Percentiles rank a stretch among this genome's conserved stretches.
These are phyloP conservation scores for Gremmenia infestans DNA, from an alignment of 2,329 filamentous ascomycete genomes.

Conservation along the genomic window DNA sequence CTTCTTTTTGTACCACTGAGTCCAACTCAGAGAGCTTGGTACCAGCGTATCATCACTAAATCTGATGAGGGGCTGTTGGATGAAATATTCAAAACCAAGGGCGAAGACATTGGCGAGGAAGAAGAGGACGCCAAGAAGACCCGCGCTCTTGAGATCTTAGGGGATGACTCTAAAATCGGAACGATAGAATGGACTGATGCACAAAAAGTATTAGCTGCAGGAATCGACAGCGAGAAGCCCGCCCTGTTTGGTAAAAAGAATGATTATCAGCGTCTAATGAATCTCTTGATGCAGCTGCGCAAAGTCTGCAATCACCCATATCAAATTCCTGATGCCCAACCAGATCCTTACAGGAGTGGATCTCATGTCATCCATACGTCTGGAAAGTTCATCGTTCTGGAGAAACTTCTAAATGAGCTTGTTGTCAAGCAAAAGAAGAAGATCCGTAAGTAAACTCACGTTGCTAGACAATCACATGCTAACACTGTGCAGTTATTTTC, in stretches of 20 bases:
- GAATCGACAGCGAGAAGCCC: constrained; percentile 31
- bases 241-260: constrained; percentile 27
- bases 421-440: constrained; percentile 57
- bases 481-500: constrained; percentile 61
- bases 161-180: constrained; percentile 27
- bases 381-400: constrained; percentile 77
- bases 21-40: constrained; percentile 54
- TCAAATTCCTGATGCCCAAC: constrained; percentile 26
- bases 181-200: constrained; percentile 42
- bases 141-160: constrained; percentile 33
- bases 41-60: constrained; percentile 50
- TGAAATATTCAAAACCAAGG: constrained; percentile 44
- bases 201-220: constrained; percentile 39
- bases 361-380: constrained; percentile 85
- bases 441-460: constrained; percentile 65
- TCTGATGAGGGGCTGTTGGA: constrained; percentile 46
- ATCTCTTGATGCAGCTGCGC: constrained; percentile 89
- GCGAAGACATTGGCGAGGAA: constrained; percentile 36
- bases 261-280: constrained; percentile 61
- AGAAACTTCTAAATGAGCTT: constrained; percentile 80
- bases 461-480: background rate
- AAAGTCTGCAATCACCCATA: constrained; percentile 93
- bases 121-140: constrained; percentile 36
- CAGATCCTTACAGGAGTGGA: constrained; percentile 61
- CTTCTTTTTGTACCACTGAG: constrained; percentile 53